Percentiles rank a stretch among this genome's conserved stretches.
Conservation (phyloP, 495 filamentous ascomycete species). For the Annulohypoxylon maeteangense region DNA sequence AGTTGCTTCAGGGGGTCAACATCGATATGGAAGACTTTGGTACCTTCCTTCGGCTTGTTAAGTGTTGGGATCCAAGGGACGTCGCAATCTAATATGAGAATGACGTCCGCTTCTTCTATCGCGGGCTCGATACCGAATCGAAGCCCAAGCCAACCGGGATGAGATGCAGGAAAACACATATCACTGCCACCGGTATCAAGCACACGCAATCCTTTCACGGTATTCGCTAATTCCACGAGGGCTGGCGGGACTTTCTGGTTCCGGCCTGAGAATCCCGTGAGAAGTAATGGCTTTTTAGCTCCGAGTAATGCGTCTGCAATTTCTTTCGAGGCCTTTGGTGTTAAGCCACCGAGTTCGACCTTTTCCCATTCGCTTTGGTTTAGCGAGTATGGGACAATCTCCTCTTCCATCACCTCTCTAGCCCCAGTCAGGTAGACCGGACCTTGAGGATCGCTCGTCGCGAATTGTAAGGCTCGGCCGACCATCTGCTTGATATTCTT, state of each 20-base stretch:
- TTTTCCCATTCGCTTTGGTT: conserved; percentile 79
- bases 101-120: conserved; percentile 82
- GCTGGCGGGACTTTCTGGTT: conserved; percentile 74
- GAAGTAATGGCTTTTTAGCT: conserved; percentile 79
- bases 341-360: conserved; percentile 79
- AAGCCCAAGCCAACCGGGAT: conserved; percentile 75
- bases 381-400: conserved; percentile 82
- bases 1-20: conserved; percentile 87
- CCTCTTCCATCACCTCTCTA: conserved; percentile 92
- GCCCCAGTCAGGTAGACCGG: conserved; percentile 88
- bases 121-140: conserved; percentile 79
- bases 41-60: conserved; percentile 67
- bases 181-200: conserved; percentile 91
- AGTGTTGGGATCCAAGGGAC: conserved; percentile 73
- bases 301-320: conserved; percentile 77
- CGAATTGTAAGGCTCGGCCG: conserved; percentile 88
- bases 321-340: conserved; percentile 68
- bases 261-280: conserved; percentile 86
- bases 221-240: conserved; percentile 81
- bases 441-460: conserved; percentile 80
- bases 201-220: conserved; percentile 81
- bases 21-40: conserved; percentile 84
- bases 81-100: conserved; percentile 87
- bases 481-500: conserved; percentile 97
- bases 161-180: conserved; percentile 93